Evolutionary conservation across 139 green algal genomes (phyloP), one percentile per base, ranked within the genome.

Genomic region (Volvox africanus): DNA sequence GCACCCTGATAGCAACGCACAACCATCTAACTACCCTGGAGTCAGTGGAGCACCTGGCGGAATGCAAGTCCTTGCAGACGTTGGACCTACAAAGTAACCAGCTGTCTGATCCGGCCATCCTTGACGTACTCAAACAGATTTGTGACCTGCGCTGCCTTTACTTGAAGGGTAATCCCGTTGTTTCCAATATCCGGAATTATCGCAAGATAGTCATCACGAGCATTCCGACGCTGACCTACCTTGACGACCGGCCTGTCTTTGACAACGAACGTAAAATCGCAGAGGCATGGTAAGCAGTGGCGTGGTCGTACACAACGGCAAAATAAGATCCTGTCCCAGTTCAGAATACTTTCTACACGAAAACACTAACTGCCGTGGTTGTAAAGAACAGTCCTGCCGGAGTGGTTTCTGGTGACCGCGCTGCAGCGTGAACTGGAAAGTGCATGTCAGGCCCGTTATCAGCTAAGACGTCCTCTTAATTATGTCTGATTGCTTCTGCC

Each of bases 221-320:
- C 13, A 88, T 98, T 21, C 93, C 94, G 0, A 86, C 50, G 6
- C 94, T 99, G 16, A 96, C 92, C 16, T 99, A 99, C 93, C 89
- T 99, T 36, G 97, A 99, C 80, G 97, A 99, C 79, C 92, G 97
- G 22, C 97, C 97, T 18, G 94, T 99, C 6, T 97, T 96, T 73
- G 94, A 97, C 14, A 76, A 95, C 61, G 97, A 99, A 92, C 88
- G 97, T 30, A 86, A 90, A 22, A 93, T 92, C 26, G 93, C 95
- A 2, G 93, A 97, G 77, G 97, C 97, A 5, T 99, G 97, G 97
- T 98, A 62, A 83, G 96, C 71, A 32, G 9, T 9, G 44, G 44
- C 44, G 44, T 9, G 44, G 44, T 55, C 44, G 44, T 55, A 55
- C 44, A 55, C 9, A 55, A 55, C 9, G 44, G 44, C 44, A 9